These are phyloP conservation scores for Pisolithus tinctorius DNA, from an alignment of 768 basidiomycete species.

Conservation along the genomic window DNA sequence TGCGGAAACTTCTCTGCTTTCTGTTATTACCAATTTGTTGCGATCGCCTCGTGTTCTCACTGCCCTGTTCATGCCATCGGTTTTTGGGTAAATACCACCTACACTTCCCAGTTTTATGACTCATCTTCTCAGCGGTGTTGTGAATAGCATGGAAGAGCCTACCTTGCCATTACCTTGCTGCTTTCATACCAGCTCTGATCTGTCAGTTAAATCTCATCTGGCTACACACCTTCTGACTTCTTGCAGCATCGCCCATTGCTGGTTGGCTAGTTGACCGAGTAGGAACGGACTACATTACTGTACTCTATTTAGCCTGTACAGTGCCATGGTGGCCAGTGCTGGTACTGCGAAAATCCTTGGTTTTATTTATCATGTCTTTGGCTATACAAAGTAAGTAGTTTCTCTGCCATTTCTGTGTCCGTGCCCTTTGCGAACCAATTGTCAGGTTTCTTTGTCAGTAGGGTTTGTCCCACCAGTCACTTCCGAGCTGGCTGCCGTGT, in stretches of 20 bases:
- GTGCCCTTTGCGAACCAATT: neutral
- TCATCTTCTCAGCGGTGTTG: too few species aligned
- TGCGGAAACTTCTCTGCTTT: slow-evolving; percentile 31
- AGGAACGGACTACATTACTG: slow-evolving; percentile 51
- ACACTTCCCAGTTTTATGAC: too few species aligned
- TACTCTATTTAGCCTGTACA: slow-evolving; percentile 40
- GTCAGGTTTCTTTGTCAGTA: slow-evolving; percentile 56
- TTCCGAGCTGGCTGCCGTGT: slow-evolving; percentile 58
- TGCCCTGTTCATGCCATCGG: too few species aligned
- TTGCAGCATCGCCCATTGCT: too few species aligned
- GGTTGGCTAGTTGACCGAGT: slow-evolving; percentile 1
- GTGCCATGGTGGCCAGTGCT: slow-evolving; percentile 61
- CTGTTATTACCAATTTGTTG: slow-evolving; percentile 36
- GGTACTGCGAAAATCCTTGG: slow-evolving; percentile 46
- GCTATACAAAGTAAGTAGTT: slow-evolving; percentile 46
- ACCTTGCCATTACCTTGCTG: too few species aligned
- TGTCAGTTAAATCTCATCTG: too few species aligned
- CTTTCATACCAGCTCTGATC: too few species aligned
- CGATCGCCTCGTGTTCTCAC: slow-evolving; percentile 34
- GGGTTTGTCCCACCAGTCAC: slow-evolving; percentile 53
- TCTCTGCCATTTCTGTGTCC: neutral
- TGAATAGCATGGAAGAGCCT: too few species aligned
- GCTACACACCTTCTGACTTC: too few species aligned
- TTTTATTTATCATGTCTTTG: slow-evolving; percentile 30
- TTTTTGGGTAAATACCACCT: too few species aligned